These are phyloP conservation scores for Chrysanthemum lavandulifolium DNA, from an alignment of 129 eudicot species.

Conservation along the genomic window DNA sequence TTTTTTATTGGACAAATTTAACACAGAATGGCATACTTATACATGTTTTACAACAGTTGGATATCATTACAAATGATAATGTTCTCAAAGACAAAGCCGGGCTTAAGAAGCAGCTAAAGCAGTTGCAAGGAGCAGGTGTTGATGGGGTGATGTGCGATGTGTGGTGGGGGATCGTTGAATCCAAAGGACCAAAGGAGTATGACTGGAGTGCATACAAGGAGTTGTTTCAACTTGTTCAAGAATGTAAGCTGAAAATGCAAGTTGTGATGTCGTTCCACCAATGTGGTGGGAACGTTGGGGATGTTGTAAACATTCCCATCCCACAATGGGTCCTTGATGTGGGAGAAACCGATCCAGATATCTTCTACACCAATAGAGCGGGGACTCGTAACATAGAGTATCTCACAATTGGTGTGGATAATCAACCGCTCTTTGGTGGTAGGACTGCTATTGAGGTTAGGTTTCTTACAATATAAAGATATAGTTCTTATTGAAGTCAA, in stretches of 20 bases:
- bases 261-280: constrained; percentile 98
- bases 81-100: constrained; percentile 45
- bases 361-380: constrained; percentile 59
- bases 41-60: constrained; percentile 45
- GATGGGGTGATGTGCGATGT: constrained; percentile 98
- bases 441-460: constrained; percentile 87
- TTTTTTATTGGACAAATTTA: not conserved
- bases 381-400: constrained; percentile 65
- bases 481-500: not conserved
- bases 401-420: constrained; percentile 75
- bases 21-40: not conserved
- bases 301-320: constrained; percentile 67
- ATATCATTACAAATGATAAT: constrained; percentile 53
- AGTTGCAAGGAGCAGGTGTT: constrained; percentile 60
- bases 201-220: constrained; percentile 75
- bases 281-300: constrained; percentile 94
- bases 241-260: constrained; percentile 63
- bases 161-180: constrained; percentile 95
- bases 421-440: constrained; percentile 65
- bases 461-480: not conserved
- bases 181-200: constrained; percentile 75
- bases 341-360: constrained; percentile 65
- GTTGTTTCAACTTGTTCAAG: constrained; percentile 66
- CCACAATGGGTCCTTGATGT: constrained; percentile 80
- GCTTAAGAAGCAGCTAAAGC: constrained; percentile 58